phyloP scores from a whole-genome alignment of 352 stramenopile species.

The Globisporangium spinosum region DNA sequence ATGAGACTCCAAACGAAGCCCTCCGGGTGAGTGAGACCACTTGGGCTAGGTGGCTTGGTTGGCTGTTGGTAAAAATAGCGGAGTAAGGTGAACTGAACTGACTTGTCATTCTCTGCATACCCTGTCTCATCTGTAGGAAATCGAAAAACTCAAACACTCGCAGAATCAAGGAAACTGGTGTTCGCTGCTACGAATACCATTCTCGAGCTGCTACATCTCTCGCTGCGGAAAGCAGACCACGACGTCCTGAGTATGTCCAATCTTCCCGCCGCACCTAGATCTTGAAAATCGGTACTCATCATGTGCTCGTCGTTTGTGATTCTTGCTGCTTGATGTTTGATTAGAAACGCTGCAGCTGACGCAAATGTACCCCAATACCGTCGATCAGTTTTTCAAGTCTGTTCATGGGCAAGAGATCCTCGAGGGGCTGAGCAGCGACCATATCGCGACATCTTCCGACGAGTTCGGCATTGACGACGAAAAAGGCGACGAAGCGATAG shows the following conservation, averaged over 20 bases:
- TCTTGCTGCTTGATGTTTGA: too few relatives aligned
- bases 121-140: conserved; percentile 29
- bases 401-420: conserved; percentile 55
- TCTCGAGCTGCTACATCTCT: conserved; percentile 56
- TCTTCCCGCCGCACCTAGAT: too few relatives aligned
- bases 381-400: conserved; percentile 50
- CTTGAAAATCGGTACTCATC: too few relatives aligned
- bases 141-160: conserved; percentile 51
- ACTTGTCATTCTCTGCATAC: too few relatives aligned
- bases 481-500: conserved; percentile 38
- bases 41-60: background rate
- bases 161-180: conserved; percentile 52
- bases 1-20: conserved; percentile 41
- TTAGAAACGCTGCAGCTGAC: conserved; percentile 55
- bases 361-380: conserved; percentile 59
- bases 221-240: conserved; percentile 47
- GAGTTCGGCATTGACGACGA: conserved; percentile 38
- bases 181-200: conserved; percentile 60
- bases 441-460: conserved; percentile 44
- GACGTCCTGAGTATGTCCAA: conserved; percentile 47
- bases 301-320: too few relatives aligned
- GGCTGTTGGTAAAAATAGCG: background rate
- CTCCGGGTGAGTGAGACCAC: conserved; percentile 21
- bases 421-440: conserved; percentile 49
- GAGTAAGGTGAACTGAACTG: background rate